Conservation (phyloP, 345 rosid genomes). For the Populus davidiana region DNA sequence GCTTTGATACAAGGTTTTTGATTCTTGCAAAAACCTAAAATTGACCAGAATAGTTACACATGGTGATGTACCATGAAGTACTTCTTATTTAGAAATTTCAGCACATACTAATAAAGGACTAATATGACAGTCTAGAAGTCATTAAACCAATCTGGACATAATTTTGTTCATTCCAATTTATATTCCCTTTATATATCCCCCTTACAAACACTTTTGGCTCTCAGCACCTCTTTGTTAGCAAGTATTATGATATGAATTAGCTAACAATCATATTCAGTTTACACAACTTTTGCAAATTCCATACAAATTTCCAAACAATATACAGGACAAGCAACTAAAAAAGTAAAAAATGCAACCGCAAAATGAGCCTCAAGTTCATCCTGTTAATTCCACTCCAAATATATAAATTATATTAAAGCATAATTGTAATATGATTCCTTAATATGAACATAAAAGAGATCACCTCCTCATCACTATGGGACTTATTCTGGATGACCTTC, state of each 20-base stretch:
- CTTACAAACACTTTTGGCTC: neutral
- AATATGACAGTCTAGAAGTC: neutral
- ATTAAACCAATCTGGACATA: neutral
- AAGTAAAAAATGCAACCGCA: neutral
- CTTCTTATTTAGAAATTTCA: neutral
- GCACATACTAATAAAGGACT: neutral
- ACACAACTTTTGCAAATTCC: neutral
- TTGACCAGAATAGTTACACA: neutral
- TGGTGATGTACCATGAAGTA: neutral
- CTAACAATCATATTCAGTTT: neutral
- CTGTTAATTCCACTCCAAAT: neutral
- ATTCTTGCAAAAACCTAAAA: constrained; percentile 71
- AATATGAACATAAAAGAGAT: constrained; percentile 17
- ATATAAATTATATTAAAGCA: neutral
- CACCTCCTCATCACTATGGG: constrained; percentile 95
- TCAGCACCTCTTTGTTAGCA: neutral
- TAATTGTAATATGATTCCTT: neutral
- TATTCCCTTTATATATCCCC: neutral
- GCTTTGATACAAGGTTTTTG: constrained; percentile 55
- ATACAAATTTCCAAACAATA: neutral
- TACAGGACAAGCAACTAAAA: neutral
- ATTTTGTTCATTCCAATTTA: neutral
- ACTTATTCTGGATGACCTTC: constrained; percentile 87
- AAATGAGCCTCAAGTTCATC: neutral
- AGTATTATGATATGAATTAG: neutral